Evolutionary conservation across 192 early-diverging fungal genomes (phyloP).

Genomic region (Backusella parvicylindrica): DNA sequence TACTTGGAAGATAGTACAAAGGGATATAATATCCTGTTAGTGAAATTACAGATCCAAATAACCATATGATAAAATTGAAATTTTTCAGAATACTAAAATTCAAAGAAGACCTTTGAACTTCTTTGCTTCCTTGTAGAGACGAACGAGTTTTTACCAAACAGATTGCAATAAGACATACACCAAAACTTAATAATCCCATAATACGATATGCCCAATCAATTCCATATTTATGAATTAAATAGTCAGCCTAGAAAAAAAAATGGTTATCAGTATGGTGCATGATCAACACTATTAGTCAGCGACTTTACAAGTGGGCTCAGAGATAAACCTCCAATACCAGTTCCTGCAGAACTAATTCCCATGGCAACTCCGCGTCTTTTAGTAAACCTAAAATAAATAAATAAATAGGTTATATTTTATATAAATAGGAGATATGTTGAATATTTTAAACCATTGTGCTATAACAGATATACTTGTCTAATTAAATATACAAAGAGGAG

Average conservation of each 20-base stretch:
- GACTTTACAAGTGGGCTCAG: slow-evolving; percentile 27
- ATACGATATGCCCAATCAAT: slow-evolving; percentile 45
- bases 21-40: slow-evolving; percentile 39
- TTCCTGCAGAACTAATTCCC: slow-evolving; percentile 54
- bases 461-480: slow-evolving; percentile 14
- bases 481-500: not conserved
- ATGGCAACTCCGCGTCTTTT: slow-evolving; percentile 55
- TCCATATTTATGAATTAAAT: slow-evolving; percentile 50
- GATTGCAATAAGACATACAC: slow-evolving; percentile 20
- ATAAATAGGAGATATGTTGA: not conserved
- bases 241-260: slow-evolving; percentile 31
- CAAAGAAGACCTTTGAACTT: not conserved
- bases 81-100: slow-evolving; percentile 6
- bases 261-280: slow-evolving; percentile 33
- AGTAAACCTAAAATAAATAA: slow-evolving; percentile 40
- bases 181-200: slow-evolving; percentile 54
- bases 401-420: not conserved
- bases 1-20: slow-evolving; percentile 31
- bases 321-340: slow-evolving; percentile 63
- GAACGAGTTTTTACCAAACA: slow-evolving; percentile 14
- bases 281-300: slow-evolving; percentile 22
- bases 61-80: slow-evolving; percentile 31
- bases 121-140: not conserved
- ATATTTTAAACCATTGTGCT: slow-evolving; percentile 49
- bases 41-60: slow-evolving; percentile 14